These are phyloP conservation scores for Rhizoclosmatium hyalinum DNA, from an alignment of 371 early-diverging fungal genomes.

Conservation along the genomic window DNA sequence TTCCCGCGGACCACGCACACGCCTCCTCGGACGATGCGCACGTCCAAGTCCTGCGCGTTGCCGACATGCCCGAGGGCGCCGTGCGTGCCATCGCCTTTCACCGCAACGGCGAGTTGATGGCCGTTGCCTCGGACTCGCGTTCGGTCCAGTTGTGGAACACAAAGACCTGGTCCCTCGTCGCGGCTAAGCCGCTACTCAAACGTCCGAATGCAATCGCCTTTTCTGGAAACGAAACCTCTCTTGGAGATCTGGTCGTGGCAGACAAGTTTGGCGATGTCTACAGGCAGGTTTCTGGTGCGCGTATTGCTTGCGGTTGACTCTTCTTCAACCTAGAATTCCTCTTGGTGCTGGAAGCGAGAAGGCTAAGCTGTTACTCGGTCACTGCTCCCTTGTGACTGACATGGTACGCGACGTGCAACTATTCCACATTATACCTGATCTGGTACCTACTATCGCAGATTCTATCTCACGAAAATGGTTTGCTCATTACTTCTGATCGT, in stretches of 20 bases:
- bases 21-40: not conserved
- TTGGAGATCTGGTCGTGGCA: slow-evolving; percentile 64
- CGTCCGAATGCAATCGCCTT: slow-evolving; percentile 32
- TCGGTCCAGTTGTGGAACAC: slow-evolving; percentile 23
- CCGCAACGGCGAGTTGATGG: slow-evolving; percentile 1
- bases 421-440: not conserved
- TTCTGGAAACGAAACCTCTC: slow-evolving; percentile 31
- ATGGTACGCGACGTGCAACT: slow-evolving; percentile 56
- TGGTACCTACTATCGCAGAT: slow-evolving; percentile 36
- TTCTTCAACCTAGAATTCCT: not conserved
- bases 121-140: slow-evolving; percentile 27
- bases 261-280: slow-evolving; percentile 97
- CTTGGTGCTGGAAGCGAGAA: slow-evolving; percentile 14
- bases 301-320: slow-evolving; percentile 6
- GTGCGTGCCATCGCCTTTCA: slow-evolving; percentile 6
- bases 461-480: slow-evolving; percentile 7
- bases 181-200: not conserved
- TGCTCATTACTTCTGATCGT: slow-evolving; percentile 88
- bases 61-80: slow-evolving; percentile 4
- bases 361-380: slow-evolving; percentile 79
- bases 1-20: slow-evolving; percentile 10
- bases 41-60: not conserved
- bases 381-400: slow-evolving; percentile 92
- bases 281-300: slow-evolving; percentile 48
- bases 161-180: slow-evolving; percentile 5